phyloP scores from a whole-genome alignment of 1,284 basidiomycete genomes.

The Cutaneotrichosporon sp. region DNA sequence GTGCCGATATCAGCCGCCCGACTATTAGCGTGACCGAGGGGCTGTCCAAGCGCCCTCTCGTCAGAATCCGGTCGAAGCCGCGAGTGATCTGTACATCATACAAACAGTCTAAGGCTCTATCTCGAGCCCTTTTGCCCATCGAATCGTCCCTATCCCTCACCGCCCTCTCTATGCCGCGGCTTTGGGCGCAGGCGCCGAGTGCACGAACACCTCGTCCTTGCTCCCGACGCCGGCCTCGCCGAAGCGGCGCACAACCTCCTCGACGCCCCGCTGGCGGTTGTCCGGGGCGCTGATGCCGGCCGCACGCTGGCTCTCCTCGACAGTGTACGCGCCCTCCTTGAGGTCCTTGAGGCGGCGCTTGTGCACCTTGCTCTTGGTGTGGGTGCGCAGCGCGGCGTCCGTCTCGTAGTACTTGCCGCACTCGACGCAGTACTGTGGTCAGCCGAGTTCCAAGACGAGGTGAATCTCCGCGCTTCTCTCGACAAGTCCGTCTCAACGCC shows the following conservation, averaged over 20 bases:
- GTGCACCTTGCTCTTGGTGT: conserved; percentile 73
- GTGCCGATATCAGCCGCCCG: no score
- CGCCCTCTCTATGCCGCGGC: neutral
- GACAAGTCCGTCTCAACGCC: no score
- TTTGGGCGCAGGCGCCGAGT: neutral
- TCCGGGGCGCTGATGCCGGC: conserved; percentile 68
- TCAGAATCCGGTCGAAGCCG: no score
- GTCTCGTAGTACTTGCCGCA: conserved; percentile 91
- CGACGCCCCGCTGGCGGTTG: conserved; percentile 53
- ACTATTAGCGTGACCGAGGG: no score
- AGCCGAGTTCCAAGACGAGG: conserved; percentile 8
- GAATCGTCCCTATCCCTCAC: neutral
- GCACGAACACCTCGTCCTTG: neutral
- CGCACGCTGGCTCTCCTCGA: conserved; percentile 79
- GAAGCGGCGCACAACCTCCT: conserved; percentile 47
- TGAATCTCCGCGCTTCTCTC: no score
- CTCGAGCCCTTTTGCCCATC: neutral
- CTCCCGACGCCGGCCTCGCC: conserved; percentile 8
- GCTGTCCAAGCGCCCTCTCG: no score
- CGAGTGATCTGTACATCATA: neutral
- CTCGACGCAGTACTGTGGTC: conserved; percentile 74
- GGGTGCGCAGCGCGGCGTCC: conserved; percentile 71
- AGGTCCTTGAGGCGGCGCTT: conserved; percentile 73
- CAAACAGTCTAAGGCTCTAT: neutral
- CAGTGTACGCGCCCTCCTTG: conserved; percentile 78